Evolutionary conservation across 306 rosid genomes (phyloP), one percentile per base, ranked within the genome.

Genomic region (Fragaria ananassa): DNA sequence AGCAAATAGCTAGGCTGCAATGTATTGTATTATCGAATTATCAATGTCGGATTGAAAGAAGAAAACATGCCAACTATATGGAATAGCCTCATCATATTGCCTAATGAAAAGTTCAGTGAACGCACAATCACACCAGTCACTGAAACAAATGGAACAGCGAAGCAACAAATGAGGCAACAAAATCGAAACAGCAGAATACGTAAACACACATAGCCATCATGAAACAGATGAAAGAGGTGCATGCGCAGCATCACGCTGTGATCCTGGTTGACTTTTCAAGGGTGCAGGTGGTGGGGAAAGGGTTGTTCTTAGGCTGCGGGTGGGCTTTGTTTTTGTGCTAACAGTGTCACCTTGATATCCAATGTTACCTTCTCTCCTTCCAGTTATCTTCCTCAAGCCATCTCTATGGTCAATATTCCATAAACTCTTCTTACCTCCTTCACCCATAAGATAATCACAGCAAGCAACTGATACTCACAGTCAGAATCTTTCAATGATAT

Each of bases 241-340:
- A 23, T 23, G 25, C 25, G 25, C n/a, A 10, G 62, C 5, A 23
- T 13, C 21, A 3, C 0, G 0, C 11, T 31, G 15, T 11, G 78
- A 37, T 2, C 13, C 53, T 4, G 0, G 31, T 53, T 0, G 27
- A 68, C 74, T 79, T 69, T 41, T 61, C 3, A 17, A 4, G 23
- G 86, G 86, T 10, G 86, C 8, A 8, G 88, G 86, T 29, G 85
- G 85, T 12, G 89, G 77, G 49, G 78, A 17, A 23, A 2, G 58
- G n/a, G 1, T 19, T 12, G 42, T 6, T 62, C 75, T 34, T 1
- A 84, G 68, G 39, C 80, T 77, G 56, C 78, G 46, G 19, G 31
- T 23, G 27, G 41, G 58, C 31, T 5, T 50, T 39, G n/a, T 21
- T 9, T 54, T 31, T 12, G 17, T 34, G 34, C 74, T 31, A 27